These are phyloP conservation scores for Heterobasidion annosum DNA, from an alignment of 1,284 basidiomycete genomes.

Conservation along the genomic window DNA sequence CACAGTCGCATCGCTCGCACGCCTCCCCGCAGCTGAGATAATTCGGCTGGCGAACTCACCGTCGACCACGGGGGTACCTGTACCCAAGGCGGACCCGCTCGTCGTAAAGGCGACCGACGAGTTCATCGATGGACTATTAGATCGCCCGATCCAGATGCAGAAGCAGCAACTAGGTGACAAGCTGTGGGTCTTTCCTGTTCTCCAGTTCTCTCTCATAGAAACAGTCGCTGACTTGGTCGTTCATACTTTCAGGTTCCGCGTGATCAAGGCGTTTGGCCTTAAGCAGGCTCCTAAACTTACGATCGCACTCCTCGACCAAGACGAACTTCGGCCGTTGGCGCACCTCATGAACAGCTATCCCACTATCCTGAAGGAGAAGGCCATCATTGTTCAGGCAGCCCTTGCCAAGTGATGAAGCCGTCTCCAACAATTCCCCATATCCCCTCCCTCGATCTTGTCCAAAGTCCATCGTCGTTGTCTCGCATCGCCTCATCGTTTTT, in stretches of 20 bases:
- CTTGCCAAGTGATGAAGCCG: not conserved
- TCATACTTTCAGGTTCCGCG: constrained; percentile 47
- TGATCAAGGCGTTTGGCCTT: constrained; percentile 71
- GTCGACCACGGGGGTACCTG: constrained; percentile 48
- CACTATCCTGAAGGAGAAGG: constrained; percentile 72
- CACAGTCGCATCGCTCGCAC: constrained; percentile 49
- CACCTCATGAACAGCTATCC: constrained; percentile 87
- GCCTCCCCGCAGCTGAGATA: constrained; percentile 62
- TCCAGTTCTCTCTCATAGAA: not conserved
- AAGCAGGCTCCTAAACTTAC: constrained; percentile 80
- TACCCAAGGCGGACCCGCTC: constrained; percentile 63
- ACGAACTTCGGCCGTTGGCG: constrained; percentile 75
- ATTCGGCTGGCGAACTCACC: constrained; percentile 49
- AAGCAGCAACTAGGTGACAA: constrained; percentile 82
- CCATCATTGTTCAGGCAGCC: not conserved
- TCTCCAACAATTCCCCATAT: too few relatives aligned
- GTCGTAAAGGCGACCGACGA: constrained; percentile 66
- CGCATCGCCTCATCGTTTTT: too few relatives aligned
- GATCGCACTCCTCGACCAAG: constrained; percentile 73
- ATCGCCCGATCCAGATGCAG: constrained; percentile 55
- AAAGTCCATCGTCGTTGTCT: too few relatives aligned
- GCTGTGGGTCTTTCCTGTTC: constrained; percentile 36
- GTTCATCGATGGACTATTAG: constrained; percentile 65
- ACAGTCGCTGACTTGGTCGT: constrained; percentile 1
- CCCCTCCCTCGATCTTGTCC: too few relatives aligned